phyloP scores from a whole-genome alignment of 805 yeast genomes.

The Metschnikowia aberdeeniae region DNA sequence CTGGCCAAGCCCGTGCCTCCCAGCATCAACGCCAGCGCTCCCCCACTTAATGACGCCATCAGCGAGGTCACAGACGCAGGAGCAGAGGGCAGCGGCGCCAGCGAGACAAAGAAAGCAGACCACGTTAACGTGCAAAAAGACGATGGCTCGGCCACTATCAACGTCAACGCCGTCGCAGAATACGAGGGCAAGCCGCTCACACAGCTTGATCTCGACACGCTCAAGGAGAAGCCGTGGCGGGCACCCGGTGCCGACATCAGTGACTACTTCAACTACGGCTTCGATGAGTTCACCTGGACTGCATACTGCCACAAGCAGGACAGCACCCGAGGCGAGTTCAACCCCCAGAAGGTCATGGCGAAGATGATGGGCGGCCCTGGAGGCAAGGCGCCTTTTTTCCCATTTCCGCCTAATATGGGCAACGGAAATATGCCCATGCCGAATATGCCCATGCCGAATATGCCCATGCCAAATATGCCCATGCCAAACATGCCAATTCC shows the following conservation, averaged over 20 bases:
- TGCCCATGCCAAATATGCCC: conserved; percentile 11
- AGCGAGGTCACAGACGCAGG: conserved; percentile 24
- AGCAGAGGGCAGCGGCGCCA: conserved; percentile 1
- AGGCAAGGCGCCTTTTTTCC: conserved; percentile 17
- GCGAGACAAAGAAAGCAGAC: conserved; percentile 23
- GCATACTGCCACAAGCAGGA: conserved; percentile 89
- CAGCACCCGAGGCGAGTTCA: conserved; percentile 70
- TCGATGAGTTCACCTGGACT: conserved; percentile 94
- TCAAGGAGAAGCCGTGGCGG: conserved; percentile 97
- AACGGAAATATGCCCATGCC: conserved; percentile 23
- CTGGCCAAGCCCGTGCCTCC: conserved; percentile 17
- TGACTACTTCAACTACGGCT: conserved; percentile 95
- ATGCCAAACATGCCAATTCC: conserved; percentile 23
- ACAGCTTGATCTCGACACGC: conserved; percentile 68
- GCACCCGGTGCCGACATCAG: conserved; percentile 93
- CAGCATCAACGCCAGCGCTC: conserved; percentile 23
- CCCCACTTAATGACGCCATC: conserved; percentile 27
- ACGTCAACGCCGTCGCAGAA: conserved; percentile 69
- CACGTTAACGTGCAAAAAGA: conserved; percentile 27
- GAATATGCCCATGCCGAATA: conserved; percentile 20
- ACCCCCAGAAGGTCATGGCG: conserved; percentile 75
- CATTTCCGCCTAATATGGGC: conserved; percentile 18
- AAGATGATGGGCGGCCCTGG: conserved; percentile 43
- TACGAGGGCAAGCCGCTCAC: conserved; percentile 81
- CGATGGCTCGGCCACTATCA: conserved; percentile 45